phyloP scores from a whole-genome alignment of 768 basidiomycete genomes.

The Collybiopsis confluens region DNA sequence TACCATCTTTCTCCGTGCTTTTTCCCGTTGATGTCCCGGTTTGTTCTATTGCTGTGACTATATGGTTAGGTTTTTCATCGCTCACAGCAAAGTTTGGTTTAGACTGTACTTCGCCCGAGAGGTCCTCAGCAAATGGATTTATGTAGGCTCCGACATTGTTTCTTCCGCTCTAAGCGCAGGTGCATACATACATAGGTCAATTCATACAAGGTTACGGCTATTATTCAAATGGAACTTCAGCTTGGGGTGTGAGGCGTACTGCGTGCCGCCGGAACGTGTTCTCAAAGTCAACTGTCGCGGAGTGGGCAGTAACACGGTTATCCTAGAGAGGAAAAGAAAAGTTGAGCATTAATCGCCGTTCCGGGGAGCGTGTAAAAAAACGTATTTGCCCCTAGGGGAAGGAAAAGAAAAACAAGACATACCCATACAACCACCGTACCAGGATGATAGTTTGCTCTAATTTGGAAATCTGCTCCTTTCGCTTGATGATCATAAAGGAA shows the following conservation, averaged over 20 bases:
- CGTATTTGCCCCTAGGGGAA: not conserved
- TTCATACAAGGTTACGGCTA: not conserved
- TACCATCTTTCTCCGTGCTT: no score
- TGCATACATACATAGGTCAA: no score
- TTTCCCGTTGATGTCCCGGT: no score
- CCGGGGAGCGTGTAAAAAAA: not conserved
- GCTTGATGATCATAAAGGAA: conserved; percentile 52
- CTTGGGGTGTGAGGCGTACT: conserved; percentile 44
- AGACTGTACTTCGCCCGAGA: no score
- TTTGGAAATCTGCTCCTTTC: conserved; percentile 47
- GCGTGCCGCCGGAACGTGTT: conserved; percentile 36
- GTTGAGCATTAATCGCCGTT: not conserved
- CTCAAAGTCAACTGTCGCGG: conserved; percentile 37
- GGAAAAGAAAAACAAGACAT: conserved; percentile 14
- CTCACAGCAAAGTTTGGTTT: no score
- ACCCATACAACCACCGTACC: conserved; percentile 59
- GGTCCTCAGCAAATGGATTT: no score
- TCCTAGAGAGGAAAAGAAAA: conserved; percentile 24
- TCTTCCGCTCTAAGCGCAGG: no score
- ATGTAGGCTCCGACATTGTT: no score
- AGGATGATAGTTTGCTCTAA: conserved; percentile 45
- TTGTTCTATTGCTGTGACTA: no score
- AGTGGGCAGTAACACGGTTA: conserved; percentile 45
- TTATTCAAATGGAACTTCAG: conserved; percentile 40
- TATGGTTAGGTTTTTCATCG: no score